Evolutionary conservation across 192 early-diverging fungal species (phyloP).

Genomic region (Gonapodya prolifera): DNA sequence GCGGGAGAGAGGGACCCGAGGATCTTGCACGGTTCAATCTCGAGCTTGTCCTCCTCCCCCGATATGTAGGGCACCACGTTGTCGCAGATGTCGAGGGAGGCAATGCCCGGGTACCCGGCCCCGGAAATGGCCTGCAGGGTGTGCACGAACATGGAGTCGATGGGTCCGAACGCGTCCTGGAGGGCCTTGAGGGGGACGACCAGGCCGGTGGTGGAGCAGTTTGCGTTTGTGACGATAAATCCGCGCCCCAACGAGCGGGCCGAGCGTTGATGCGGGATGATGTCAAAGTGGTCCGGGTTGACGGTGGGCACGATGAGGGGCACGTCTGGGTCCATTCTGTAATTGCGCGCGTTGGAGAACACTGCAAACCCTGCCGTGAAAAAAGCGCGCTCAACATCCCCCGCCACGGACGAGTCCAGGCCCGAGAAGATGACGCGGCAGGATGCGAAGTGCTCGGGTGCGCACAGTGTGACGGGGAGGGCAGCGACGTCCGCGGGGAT

Average conservation of each 20-base stretch:
- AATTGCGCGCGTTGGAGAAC: conserved; percentile 96
- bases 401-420: conserved; percentile 85
- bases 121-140: conserved; percentile 96
- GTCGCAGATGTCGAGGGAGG: conserved; percentile 89
- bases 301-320: conserved; percentile 90
- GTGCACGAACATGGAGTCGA: conserved; percentile 65
- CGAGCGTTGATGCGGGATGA: conserved; percentile 60
- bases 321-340: conserved; percentile 75
- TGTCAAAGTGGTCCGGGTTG: conserved; percentile 78
- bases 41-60: conserved; percentile 97
- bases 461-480: conserved; percentile 56
- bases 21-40: conserved; percentile 87
- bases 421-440: conserved; percentile 94
- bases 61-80: conserved; percentile 89
- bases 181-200: conserved; percentile 75
- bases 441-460: conserved; percentile 55
- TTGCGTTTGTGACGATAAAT: conserved; percentile 91
- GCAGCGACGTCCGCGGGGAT: conserved; percentile 49
- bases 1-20: conserved; percentile 52
- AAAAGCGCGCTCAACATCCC: conserved; percentile 86
- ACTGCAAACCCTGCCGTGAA: conserved; percentile 75
- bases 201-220: conserved; percentile 97
- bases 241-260: conserved; percentile 40
- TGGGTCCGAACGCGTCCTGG: conserved; percentile 81
- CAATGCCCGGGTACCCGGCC: conserved; percentile 93